These are phyloP conservation scores for Sordariomycetes sp. DNA, from an alignment of 2,329 filamentous ascomycete genomes.

Conservation along the genomic window DNA sequence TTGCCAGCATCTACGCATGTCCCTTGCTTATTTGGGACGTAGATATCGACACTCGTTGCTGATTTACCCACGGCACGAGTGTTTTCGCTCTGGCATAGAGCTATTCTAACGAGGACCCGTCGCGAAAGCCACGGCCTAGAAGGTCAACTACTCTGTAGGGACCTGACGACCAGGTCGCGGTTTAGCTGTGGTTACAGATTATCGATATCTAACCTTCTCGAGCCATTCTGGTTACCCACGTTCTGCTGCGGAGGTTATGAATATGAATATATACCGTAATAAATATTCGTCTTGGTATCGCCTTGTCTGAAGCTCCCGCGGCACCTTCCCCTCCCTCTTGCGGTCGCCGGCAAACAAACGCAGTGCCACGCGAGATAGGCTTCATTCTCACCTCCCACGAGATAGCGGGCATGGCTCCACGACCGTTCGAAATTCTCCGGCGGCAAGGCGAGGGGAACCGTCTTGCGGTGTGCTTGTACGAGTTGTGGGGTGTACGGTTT, in stretches of 20 bases:
- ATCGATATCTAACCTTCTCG: not conserved
- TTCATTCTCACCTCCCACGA: not conserved
- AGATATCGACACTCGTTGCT: conserved; percentile 34
- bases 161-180: conserved; percentile 34
- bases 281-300: not conserved
- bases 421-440: not conserved
- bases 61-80: conserved; percentile 23
- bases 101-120: conserved; percentile 28
- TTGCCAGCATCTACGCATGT: not conserved
- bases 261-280: not conserved
- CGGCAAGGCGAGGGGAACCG: not conserved
- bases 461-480: too few species aligned
- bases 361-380: not conserved
- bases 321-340: not conserved
- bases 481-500: too few species aligned
- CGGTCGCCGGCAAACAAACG: not conserved
- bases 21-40: conserved; percentile 18
- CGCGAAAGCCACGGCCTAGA: conserved; percentile 30
- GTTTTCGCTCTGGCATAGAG: conserved; percentile 44
- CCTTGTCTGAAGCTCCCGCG: not conserved
- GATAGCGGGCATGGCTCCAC: not conserved
- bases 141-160: conserved; percentile 32
- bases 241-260: too few species aligned
- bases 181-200: conserved; percentile 43
- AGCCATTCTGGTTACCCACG: too few species aligned